Evolutionary conservation across 2,329 filamentous ascomycete genomes (phyloP).

Genomic region (Trichophaea hybrida): DNA sequence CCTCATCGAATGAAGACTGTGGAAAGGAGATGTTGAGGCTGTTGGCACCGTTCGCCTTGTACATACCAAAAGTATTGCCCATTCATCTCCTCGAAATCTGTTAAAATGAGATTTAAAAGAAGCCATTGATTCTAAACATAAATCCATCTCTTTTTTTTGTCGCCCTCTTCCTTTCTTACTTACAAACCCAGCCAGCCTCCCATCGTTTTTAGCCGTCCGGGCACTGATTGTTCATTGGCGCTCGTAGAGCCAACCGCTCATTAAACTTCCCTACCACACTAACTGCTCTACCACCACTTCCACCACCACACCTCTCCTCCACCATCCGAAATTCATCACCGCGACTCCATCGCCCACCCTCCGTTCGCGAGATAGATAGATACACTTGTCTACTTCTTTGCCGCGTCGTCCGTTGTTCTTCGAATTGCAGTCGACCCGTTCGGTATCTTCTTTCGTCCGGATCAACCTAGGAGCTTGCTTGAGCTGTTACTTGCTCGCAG

Average conservation of each 20-base stretch:
- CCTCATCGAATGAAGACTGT: too few relatives aligned
- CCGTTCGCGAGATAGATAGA: neutral
- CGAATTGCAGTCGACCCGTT: neutral
- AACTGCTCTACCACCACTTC: neutral
- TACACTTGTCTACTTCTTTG: neutral
- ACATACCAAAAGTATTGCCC: too few relatives aligned
- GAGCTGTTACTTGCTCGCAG: neutral
- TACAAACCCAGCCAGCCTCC: neutral
- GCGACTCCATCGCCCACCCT: constrained; percentile 6
- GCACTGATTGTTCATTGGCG: neutral
- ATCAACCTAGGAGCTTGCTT: neutral
- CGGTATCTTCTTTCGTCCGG: neutral
- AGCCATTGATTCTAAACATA: too few relatives aligned
- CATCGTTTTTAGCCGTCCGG: neutral
- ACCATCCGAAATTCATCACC: constrained; percentile 6
- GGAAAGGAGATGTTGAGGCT: too few relatives aligned
- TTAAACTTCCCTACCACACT: constrained; percentile 22
- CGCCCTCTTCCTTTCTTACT: neutral
- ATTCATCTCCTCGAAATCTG: too few relatives aligned
- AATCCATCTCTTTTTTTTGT: too few relatives aligned
- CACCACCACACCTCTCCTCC: constrained; percentile 15
- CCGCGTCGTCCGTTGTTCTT: constrained; percentile 1
- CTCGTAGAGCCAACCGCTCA: constrained; percentile 12
- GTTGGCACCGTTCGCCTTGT: too few relatives aligned
- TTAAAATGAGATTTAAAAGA: too few relatives aligned